Evolutionary conservation across 495 filamentous ascomycete species (phyloP), one percentile per base, ranked within the genome.

Genomic region (Penicillium soppii): DNA sequence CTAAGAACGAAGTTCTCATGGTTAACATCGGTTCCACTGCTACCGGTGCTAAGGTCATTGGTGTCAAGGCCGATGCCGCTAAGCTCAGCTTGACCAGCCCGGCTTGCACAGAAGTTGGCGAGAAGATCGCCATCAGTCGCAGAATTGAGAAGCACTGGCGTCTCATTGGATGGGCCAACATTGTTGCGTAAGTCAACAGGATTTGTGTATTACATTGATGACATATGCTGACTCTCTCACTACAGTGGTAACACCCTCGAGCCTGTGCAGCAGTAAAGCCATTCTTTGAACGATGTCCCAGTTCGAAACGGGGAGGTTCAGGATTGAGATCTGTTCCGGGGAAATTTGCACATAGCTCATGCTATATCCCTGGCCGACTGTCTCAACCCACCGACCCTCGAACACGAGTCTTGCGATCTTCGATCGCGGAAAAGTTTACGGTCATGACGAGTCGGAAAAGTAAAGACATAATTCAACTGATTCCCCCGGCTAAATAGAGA

Each of bases 91-190:
- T 96, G 67, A 96, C 91, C 48, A 89, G 82, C 68, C 91, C 91
- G 19, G 92, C 91, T 32, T 96, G 91, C 75, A 96, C 91, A 17
- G 87, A 94, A 60, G 83, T 95, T 60, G 91, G 90, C 35, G 95
- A 98, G 81, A 98, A 98, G 85, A 90, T 98, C 66, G 95, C 94
- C 32, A 80, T 98, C 67, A 89, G 84, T 68, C 81, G 94, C 73
- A 85, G 95, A 82, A 97, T 97, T 62, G 94, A 98, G 66, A 97
- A 97, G 84, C 92, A 97, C 74, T 97, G 94, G 94, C 89, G 94
- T 75, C 81, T 96, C 66, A 97, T 97, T 57, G 92, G 92, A 60
- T 96, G 92, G 92, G 91, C 91, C 39, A 95, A 90, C 63, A 95
- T 96, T 71, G 85, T 85, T 61, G 80, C 79, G 81, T 84, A 76